Conservation (phyloP, 345 rosid species). For the Citrus sp. region DNA sequence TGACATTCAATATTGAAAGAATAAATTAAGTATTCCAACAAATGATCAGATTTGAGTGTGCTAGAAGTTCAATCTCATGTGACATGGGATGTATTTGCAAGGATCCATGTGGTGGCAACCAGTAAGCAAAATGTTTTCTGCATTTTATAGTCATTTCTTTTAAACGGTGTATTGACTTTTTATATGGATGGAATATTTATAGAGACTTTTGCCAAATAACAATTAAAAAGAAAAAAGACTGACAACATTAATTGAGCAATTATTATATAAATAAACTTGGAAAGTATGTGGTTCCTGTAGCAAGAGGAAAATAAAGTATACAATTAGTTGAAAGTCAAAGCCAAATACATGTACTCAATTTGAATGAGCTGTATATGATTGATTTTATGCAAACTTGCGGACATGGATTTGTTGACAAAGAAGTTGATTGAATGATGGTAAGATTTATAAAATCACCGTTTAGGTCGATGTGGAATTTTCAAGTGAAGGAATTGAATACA, state of each 20-base stretch:
- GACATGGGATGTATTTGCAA: background rate
- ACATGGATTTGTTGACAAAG: background rate
- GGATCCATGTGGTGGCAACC: background rate
- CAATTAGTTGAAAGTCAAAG: background rate
- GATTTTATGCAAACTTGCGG: background rate
- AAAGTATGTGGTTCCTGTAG: background rate
- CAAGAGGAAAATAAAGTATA: background rate
- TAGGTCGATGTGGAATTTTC: background rate
- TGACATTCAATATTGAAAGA: no score
- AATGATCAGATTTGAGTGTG: no score
- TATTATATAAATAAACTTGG: background rate
- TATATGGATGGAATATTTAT: background rate
- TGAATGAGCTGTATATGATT: conserved; percentile 4
- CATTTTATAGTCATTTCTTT: background rate
- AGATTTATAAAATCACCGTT: conserved; percentile 12
- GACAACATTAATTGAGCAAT: no score
- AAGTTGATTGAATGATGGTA: background rate
- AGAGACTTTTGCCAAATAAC: background rate
- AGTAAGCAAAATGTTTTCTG: background rate
- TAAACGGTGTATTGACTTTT: conserved; percentile 1
- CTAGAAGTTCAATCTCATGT: background rate
- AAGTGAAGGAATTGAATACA: conserved; percentile 4
- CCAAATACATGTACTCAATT: no score
- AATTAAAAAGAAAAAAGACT: no score
- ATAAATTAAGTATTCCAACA: no score